phyloP scores from a whole-genome alignment of 2,329 filamentous ascomycete species.

The Fusarium sp. region DNA sequence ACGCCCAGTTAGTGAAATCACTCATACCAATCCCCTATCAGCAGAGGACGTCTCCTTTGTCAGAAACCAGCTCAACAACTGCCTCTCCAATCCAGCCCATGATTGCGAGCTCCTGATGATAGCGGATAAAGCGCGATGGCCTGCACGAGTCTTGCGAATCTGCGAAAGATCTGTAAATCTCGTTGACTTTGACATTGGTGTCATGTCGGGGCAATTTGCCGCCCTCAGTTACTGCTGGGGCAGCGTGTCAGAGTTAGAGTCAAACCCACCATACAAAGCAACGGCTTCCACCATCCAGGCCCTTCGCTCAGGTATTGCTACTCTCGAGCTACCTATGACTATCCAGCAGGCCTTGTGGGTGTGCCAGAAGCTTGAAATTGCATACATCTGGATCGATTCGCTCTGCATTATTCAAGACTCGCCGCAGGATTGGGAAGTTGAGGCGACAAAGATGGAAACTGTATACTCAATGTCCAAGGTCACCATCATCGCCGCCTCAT shows the following conservation, averaged over 20 bases:
- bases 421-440: neutral
- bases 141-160: neutral
- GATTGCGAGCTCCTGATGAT: neutral
- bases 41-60: neutral
- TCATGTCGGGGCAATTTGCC: neutral
- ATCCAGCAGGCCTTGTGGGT: neutral
- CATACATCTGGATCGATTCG: neutral
- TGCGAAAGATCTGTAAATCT: neutral
- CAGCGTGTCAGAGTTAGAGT: neutral
- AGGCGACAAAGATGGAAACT: neutral
- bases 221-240: neutral
- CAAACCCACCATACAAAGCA: neutral
- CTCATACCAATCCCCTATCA: neutral
- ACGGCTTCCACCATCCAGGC: neutral
- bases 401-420: neutral
- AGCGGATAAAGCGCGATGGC: neutral
- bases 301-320: neutral
- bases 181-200: neutral
- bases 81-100: neutral
- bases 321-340: neutral
- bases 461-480: neutral
- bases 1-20: neutral
- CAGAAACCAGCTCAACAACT: neutral
- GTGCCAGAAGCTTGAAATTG: neutral
- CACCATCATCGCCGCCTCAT: neutral